Percentiles rank a stretch among this genome's conserved stretches.
These are phyloP conservation scores for Tylopilus sp. DNA, from an alignment of 768 basidiomycete species.

Conservation along the genomic window DNA sequence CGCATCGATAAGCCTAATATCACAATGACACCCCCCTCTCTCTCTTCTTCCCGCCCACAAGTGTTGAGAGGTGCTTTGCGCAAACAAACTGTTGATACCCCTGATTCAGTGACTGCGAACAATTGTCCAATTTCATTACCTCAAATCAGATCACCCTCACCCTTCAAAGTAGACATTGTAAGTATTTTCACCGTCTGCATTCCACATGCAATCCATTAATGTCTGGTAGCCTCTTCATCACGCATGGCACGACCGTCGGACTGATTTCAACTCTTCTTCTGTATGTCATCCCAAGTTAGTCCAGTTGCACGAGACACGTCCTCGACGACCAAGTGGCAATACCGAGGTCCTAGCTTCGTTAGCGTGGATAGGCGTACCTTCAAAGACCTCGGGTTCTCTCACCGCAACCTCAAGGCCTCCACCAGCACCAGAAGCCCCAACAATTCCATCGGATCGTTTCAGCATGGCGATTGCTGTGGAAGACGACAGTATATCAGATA, in stretches of 20 bases:
- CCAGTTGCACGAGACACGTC: constrained; percentile 1
- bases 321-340: constrained; percentile 9
- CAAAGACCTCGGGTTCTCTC: background rate
- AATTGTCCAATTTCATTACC: constrained; percentile 15
- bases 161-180: constrained; percentile 26
- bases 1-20: background rate
- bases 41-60: background rate
- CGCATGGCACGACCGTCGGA: constrained; percentile 26
- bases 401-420: background rate
- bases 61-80: background rate
- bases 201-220: constrained; percentile 11
- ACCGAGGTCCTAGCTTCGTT: constrained; percentile 33
- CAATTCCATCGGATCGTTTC: constrained; percentile 6
- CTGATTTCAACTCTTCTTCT: constrained; percentile 11
- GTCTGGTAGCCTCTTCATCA: constrained; percentile 28
- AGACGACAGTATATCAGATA: constrained; percentile 49
- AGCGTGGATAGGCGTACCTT: constrained; percentile 28
- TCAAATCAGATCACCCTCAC: constrained; percentile 23
- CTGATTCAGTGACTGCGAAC: background rate
- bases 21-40: background rate
- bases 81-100: constrained; percentile 4
- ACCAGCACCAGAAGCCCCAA: background rate
- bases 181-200: constrained; percentile 1
- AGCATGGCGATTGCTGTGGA: constrained; percentile 46
- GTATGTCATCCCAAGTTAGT: background rate